Conservation (phyloP, 441 rosid species). For the California macrophylla region DNA sequence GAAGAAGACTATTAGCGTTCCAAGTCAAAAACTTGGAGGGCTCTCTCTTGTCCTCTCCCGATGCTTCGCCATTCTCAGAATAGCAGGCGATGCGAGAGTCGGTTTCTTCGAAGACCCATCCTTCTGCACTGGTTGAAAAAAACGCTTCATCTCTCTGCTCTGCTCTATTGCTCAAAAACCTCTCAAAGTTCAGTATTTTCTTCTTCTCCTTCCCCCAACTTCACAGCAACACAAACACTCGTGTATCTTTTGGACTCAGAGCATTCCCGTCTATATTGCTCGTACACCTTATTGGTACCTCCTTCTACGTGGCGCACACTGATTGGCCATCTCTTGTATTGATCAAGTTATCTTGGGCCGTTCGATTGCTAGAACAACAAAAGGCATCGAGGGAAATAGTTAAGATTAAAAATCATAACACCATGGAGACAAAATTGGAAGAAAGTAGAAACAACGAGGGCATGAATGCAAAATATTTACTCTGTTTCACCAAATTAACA, state of each 20-base stretch:
- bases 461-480: background rate
- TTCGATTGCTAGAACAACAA: no score
- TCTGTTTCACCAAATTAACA: background rate
- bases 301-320: background rate
- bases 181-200: background rate
- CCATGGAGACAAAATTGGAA: background rate
- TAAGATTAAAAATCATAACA: no score
- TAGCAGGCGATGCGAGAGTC: constrained; percentile 22
- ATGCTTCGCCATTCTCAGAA: constrained; percentile 18
- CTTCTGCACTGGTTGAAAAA: constrained; percentile 81
- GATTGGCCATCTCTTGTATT: background rate
- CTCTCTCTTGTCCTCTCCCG: constrained; percentile 28
- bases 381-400: no score
- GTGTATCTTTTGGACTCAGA: background rate
- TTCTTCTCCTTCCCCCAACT: background rate
- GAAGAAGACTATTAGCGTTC: constrained; percentile 95
- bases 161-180: constrained; percentile 6
- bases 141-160: constrained; percentile 53
- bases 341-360: no score
- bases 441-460: background rate
- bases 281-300: background rate
- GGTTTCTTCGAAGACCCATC: constrained; percentile 71
- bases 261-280: background rate
- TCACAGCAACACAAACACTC: background rate
- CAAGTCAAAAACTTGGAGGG: constrained; percentile 78